Percentiles rank a stretch among this genome's conserved stretches.
These are phyloP conservation scores for Stephania yunnanensis DNA, from an alignment of 164 flowering plant genomes.

Conservation along the genomic window DNA sequence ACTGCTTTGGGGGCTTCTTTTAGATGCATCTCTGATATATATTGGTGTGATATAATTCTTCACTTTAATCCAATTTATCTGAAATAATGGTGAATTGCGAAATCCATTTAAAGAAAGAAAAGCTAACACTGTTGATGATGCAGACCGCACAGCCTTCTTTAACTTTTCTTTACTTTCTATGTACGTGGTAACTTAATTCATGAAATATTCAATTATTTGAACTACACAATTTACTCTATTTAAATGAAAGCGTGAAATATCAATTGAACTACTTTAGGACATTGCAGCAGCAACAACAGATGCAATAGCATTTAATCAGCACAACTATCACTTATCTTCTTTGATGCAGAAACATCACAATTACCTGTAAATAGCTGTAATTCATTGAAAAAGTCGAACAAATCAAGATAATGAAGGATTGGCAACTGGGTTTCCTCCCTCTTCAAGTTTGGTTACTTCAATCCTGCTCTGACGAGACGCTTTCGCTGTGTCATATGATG, in stretches of 20 bases:
- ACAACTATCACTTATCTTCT: neutral
- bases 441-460: neutral
- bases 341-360: neutral
- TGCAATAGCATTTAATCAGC: neutral
- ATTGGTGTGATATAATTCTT: neutral
- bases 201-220: neutral
- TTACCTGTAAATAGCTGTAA: neutral
- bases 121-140: too few species aligned
- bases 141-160: too few species aligned
- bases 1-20: neutral
- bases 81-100: too few species aligned
- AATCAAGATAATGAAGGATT: neutral
- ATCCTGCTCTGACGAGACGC: constrained; percentile 6
- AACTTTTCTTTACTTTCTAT: too few species aligned
- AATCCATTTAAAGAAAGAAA: too few species aligned
- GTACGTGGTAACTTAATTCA: neutral
- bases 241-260: neutral
- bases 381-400: neutral
- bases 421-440: neutral
- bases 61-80: too few species aligned
- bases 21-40: neutral
- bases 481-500: constrained; percentile 45
- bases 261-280: neutral
- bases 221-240: neutral
- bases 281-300: neutral